Evolutionary conservation across 2,329 filamentous ascomycete genomes (phyloP).

Genomic region (Metarhizium humberi): DNA sequence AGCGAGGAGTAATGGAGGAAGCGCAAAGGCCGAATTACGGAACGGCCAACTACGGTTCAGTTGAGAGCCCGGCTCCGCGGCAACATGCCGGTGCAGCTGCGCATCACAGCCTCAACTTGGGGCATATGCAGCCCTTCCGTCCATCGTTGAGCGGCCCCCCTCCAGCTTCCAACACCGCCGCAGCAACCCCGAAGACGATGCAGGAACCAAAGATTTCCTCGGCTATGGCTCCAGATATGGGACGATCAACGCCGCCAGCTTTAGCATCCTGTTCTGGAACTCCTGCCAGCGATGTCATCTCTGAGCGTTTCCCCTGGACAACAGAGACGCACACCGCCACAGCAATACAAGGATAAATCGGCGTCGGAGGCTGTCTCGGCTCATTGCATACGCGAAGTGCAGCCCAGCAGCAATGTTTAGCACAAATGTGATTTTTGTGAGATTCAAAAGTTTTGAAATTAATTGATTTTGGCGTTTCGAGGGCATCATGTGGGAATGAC

Average conservation of each 20-base stretch:
- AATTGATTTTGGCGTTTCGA: slow-evolving; percentile 2
- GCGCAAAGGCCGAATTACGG: neutral
- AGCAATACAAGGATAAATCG: slow-evolving; percentile 31
- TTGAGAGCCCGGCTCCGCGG: slow-evolving; percentile 1
- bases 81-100: slow-evolving; percentile 27
- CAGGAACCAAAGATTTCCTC: slow-evolving; percentile 1
- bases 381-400: neutral
- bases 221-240: neutral
- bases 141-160: slow-evolving; percentile 11
- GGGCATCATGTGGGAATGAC: neutral
- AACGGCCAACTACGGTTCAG: neutral
- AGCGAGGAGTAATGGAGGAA: slow-evolving; percentile 28
- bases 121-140: slow-evolving; percentile 8
- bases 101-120: slow-evolving; percentile 30
- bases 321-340: slow-evolving; percentile 39
- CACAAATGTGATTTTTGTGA: neutral
- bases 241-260: slow-evolving; percentile 32
- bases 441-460: neutral
- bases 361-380: no score
- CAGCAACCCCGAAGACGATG: slow-evolving; percentile 5
- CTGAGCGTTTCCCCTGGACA: slow-evolving; percentile 37
- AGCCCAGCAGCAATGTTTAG: neutral
- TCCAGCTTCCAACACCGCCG: slow-evolving; percentile 6
- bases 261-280: slow-evolving; percentile 40
- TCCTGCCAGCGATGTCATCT: slow-evolving; percentile 27